Evolutionary conservation across 257 asterid species (phyloP).

Genomic region (Solanum clarkiae): DNA sequence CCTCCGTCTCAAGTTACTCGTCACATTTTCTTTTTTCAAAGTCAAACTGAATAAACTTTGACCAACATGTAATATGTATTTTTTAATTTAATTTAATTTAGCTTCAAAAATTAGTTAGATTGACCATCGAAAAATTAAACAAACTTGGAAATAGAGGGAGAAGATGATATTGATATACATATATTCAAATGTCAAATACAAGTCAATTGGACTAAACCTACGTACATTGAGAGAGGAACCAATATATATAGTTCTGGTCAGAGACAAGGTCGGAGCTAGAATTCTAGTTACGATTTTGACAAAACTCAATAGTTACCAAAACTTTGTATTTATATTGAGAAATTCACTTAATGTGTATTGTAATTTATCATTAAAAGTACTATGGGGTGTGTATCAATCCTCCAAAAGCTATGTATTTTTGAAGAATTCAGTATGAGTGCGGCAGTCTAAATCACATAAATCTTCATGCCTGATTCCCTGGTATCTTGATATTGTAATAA

Average conservation of each 20-base stretch:
- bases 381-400: background rate
- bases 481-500: background rate
- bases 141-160: background rate
- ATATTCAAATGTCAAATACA: background rate
- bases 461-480: background rate
- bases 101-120: background rate
- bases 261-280: background rate
- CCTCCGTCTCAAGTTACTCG: background rate
- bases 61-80: background rate
- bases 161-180: background rate
- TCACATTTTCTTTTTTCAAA: background rate
- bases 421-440: background rate
- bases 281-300: background rate
- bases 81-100: background rate
- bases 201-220: background rate
- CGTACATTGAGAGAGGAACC: background rate
- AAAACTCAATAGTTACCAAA: background rate
- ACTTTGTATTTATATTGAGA: background rate
- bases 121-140: accelerated
- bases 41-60: too few species aligned
- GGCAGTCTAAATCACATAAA: background rate
- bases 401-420: background rate
- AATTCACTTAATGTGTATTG: background rate
- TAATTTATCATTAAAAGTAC: background rate
- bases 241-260: background rate